A percentile compares a stretch with the other conserved stretches of the same genome.
Conservation (phyloP, 306 rosid species). For the Sophora flavescens region DNA sequence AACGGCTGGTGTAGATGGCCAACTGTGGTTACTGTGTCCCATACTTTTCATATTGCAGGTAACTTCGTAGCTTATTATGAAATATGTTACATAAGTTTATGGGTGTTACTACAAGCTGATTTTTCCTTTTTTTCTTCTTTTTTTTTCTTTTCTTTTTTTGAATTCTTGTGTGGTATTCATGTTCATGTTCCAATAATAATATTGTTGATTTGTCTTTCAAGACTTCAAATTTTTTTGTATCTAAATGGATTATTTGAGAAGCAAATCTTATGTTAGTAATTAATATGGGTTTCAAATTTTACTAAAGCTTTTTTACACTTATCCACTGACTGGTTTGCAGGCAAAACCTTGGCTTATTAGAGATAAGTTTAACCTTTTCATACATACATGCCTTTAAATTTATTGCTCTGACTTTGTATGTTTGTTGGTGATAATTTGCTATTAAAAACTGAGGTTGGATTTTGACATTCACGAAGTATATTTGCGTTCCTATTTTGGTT, state of each 20-base stretch:
- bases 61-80: conserved; percentile 38
- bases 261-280: neutral
- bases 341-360: neutral
- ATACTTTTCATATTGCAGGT: conserved; percentile 94
- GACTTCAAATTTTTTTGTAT: conserved; percentile 21
- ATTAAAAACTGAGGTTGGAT: conserved; percentile 2
- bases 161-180: neutral
- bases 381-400: neutral
- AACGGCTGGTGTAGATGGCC: conserved; percentile 96
- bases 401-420: conserved; percentile 7
- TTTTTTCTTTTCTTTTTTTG: too few relatives aligned
- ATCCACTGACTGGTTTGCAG: neutral
- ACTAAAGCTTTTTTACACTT: neutral
- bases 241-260: conserved; percentile 19
- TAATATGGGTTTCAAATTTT: neutral
- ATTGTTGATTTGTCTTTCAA: conserved; percentile 8
- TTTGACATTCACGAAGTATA: conserved; percentile 17
- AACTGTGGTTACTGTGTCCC: conserved; percentile 94
- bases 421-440: neutral
- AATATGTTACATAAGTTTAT: conserved; percentile 10
- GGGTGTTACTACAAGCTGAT: conserved; percentile 14
- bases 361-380: neutral
- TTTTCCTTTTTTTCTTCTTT: neutral
- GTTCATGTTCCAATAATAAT: neutral
- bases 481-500: conserved; percentile 41